Percentiles rank a stretch among this genome's conserved stretches.
phyloP scores from a whole-genome alignment of 768 basidiomycete species.

The Tricholoma furcatifolium region DNA sequence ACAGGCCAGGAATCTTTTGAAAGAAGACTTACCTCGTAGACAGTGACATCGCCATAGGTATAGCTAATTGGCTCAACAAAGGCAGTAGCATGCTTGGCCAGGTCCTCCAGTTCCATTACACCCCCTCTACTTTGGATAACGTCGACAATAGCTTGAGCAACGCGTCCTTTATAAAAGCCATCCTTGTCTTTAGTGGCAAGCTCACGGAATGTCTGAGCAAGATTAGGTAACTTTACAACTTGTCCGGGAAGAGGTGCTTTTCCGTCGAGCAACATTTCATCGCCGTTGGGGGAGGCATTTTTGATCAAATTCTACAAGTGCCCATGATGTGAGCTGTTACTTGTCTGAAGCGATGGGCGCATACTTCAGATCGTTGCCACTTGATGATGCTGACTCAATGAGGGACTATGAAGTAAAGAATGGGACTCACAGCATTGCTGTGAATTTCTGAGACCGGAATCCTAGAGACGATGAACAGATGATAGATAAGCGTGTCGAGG shows the following conservation, averaged over 20 bases:
- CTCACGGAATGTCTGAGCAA: constrained; percentile 81
- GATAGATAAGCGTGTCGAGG: not conserved
- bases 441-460: constrained; percentile 88
- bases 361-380: constrained; percentile 61
- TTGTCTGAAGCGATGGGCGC: too few relatives aligned
- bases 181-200: constrained; percentile 81
- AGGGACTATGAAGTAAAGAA: constrained; percentile 1
- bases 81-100: constrained; percentile 76
- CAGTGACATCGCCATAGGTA: constrained; percentile 82
- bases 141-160: constrained; percentile 88
- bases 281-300: constrained; percentile 80
- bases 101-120: constrained; percentile 91
- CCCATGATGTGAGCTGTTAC: constrained; percentile 4
- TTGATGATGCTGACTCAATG: constrained; percentile 19
- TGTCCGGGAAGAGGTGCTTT: constrained; percentile 85
- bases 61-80: constrained; percentile 92
- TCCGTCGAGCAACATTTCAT: constrained; percentile 85
- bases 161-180: constrained; percentile 90
- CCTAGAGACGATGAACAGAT: constrained; percentile 33
- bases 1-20: not conserved
- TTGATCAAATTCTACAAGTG: constrained; percentile 57
- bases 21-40: constrained; percentile 72
- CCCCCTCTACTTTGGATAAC: constrained; percentile 86
- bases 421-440: constrained; percentile 47
- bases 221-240: constrained; percentile 74